Percentiles rank a stretch among this genome's conserved stretches.
These are phyloP conservation scores for Hyaloscypha hepaticicola DNA, from an alignment of 495 filamentous ascomycete genomes.

Conservation along the genomic window DNA sequence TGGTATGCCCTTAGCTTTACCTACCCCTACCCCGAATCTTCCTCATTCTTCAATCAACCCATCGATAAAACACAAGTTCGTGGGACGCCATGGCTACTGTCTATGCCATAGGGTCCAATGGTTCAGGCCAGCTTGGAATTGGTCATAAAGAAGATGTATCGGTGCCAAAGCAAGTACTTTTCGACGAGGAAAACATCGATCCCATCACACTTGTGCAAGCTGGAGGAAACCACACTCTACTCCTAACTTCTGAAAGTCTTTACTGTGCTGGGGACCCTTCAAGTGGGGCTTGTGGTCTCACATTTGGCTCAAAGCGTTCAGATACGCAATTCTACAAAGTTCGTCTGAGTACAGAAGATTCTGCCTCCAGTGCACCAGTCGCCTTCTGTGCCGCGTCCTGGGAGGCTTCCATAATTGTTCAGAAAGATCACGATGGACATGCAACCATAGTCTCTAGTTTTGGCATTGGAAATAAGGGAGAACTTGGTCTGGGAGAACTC, in stretches of 20 bases:
- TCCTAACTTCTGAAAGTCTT: slow-evolving; percentile 57
- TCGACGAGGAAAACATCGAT: slow-evolving; percentile 34
- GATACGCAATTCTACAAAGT: slow-evolving; percentile 24
- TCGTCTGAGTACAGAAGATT: slow-evolving; percentile 15
- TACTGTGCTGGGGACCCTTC: slow-evolving; percentile 62
- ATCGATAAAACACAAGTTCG: not conserved
- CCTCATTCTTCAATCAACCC: not conserved
- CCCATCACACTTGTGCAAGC: slow-evolving; percentile 48
- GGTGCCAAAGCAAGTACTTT: slow-evolving; percentile 59
- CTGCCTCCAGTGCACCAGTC: slow-evolving; percentile 26
- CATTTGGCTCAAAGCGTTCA: slow-evolving; percentile 36
- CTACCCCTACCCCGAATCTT: too few species aligned
- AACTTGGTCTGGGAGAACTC: slow-evolving; percentile 60
- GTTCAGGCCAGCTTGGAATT: slow-evolving; percentile 82
- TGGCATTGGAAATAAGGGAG: slow-evolving; percentile 67
- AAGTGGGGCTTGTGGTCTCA: slow-evolving; percentile 54
- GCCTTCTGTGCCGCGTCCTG: slow-evolving; percentile 66
- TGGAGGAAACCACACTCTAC: slow-evolving; percentile 86
- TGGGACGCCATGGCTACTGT: slow-evolving; percentile 44
- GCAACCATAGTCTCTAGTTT: slow-evolving; percentile 52
- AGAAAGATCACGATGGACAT: slow-evolving; percentile 35
- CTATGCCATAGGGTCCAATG: slow-evolving; percentile 89
- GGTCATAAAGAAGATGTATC: slow-evolving; percentile 73
- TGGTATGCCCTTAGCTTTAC: too few species aligned
- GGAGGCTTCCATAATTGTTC: slow-evolving; percentile 65